These are phyloP conservation scores for Phialemonium atrogriseum DNA, from an alignment of 2,329 filamentous ascomycete species.

Conservation along the genomic window DNA sequence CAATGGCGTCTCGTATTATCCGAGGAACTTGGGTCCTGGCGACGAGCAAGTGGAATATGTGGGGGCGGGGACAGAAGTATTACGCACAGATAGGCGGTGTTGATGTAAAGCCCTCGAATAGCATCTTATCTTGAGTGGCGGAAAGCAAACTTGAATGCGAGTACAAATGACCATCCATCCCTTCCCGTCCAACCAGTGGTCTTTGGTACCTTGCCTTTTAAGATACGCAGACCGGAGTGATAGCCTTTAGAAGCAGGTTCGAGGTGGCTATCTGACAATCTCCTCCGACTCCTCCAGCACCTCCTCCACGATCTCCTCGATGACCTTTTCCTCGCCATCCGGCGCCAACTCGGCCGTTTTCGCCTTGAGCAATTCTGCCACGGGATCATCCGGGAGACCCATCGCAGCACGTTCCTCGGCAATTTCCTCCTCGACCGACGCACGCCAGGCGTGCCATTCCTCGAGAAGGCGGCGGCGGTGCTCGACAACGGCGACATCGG, in stretches of 20 bases:
- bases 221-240: too few species aligned
- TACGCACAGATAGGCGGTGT: too few species aligned
- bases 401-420: constrained; percentile 60
- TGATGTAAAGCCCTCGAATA: too few species aligned
- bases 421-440: constrained; percentile 62
- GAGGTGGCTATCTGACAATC: constrained; percentile 40
- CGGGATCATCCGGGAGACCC: constrained; percentile 58
- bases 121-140: too few species aligned
- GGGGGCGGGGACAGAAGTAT: too few species aligned
- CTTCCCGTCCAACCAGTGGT: background rate
- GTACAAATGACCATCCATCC: background rate
- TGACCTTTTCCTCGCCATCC: constrained; percentile 64
- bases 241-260: too few species aligned
- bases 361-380: constrained; percentile 52
- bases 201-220: background rate
- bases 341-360: constrained; percentile 45
- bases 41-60: too few species aligned
- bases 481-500: constrained; percentile 90
- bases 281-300: constrained; percentile 83
- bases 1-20: too few species aligned
- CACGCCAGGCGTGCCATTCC: constrained; percentile 85
- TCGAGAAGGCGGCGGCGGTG: constrained; percentile 71
- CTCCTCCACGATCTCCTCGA: constrained; percentile 85
- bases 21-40: too few species aligned
- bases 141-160: too few species aligned